A percentile compares a stretch with the other conserved stretches of the same genome.
Evolutionary conservation across 371 early-diverging fungal species (phyloP).

Genomic region (Nematocida minor): DNA sequence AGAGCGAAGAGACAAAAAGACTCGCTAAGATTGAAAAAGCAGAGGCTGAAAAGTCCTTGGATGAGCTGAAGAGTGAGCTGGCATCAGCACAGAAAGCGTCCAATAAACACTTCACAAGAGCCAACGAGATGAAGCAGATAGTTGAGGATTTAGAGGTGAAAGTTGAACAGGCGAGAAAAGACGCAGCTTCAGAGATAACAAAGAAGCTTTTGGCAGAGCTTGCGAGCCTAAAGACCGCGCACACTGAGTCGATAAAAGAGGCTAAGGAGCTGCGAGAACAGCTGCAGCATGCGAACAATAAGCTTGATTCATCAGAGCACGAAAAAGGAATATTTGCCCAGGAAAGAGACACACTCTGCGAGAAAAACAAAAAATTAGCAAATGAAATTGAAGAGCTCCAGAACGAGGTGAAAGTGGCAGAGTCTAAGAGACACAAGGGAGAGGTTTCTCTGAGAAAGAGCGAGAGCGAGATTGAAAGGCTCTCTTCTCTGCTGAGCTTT

Average conservation of each 20-base stretch:
- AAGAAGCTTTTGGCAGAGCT: constrained; percentile 3
- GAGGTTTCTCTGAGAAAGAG: constrained; percentile 67
- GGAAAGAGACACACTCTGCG: constrained; percentile 60
- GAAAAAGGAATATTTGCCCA: constrained; percentile 67
- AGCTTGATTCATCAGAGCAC: constrained; percentile 63
- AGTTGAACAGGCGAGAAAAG: constrained; percentile 48
- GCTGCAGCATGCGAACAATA: constrained; percentile 66
- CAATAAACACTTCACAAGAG: not conserved
- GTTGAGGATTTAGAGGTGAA: constrained; percentile 68
- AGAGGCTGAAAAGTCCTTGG: not conserved
- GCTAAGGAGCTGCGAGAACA: constrained; percentile 66
- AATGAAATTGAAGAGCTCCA: constrained; percentile 65
- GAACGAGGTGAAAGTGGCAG: constrained; percentile 69
- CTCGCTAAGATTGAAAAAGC: not conserved
- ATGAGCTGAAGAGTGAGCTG: constrained; percentile 30
- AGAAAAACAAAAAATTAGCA: constrained; percentile 30
- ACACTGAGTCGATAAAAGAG: constrained; percentile 60
- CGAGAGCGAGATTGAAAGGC: constrained; percentile 68
- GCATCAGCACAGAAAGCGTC: constrained; percentile 22
- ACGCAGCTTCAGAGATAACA: not conserved
- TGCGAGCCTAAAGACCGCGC: not conserved
- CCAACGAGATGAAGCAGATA: constrained; percentile 62
- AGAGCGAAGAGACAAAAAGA: constrained; percentile 1
- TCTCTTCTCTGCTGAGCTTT: constrained; percentile 37
- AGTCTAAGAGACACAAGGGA: constrained; percentile 69